Percentiles rank a stretch among this genome's conserved stretches.
Evolutionary conservation across 1,284 basidiomycete genomes (phyloP).

Genomic region (Pseudozyma sp.): DNA sequence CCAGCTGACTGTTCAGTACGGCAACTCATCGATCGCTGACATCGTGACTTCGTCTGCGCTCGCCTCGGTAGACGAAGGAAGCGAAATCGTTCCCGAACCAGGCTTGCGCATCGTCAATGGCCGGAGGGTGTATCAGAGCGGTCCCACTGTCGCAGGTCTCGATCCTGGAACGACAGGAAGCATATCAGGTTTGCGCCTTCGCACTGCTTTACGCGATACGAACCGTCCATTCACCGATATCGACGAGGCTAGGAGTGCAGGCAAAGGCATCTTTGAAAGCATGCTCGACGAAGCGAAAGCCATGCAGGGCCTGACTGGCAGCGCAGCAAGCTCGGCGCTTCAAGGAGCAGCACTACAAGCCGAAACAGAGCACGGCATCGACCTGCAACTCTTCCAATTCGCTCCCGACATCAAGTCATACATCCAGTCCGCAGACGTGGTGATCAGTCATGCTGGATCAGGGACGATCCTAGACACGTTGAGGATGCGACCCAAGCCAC

Average conservation of each 20-base stretch:
- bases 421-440: constrained; percentile 77
- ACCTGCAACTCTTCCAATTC: constrained; percentile 50
- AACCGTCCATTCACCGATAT: background rate
- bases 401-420: constrained; percentile 39
- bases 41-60: constrained; percentile 27
- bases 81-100: constrained; percentile 42
- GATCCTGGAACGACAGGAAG: constrained; percentile 49
- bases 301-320: constrained; percentile 6
- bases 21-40: constrained; percentile 42
- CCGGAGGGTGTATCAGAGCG: constrained; percentile 41
- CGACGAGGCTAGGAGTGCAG: constrained; percentile 3
- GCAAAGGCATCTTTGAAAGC: constrained; percentile 25
- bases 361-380: constrained; percentile 24
- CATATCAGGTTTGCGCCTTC: constrained; percentile 26
- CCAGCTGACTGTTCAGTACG: constrained; percentile 36
- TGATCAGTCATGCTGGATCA: constrained; percentile 94
- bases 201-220: background rate
- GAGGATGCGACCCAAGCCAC: constrained; percentile 72
- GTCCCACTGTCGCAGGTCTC: constrained; percentile 19
- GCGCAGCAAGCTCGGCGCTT: constrained; percentile 4
- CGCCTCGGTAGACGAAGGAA: constrained; percentile 36
- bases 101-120: constrained; percentile 45
- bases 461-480: constrained; percentile 93
- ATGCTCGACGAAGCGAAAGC: constrained; percentile 36
- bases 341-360: constrained; percentile 30